These are phyloP conservation scores for Pseudonitzschia delicatissima DNA, from an alignment of 108 stramenopile genomes.

Conservation along the genomic window DNA sequence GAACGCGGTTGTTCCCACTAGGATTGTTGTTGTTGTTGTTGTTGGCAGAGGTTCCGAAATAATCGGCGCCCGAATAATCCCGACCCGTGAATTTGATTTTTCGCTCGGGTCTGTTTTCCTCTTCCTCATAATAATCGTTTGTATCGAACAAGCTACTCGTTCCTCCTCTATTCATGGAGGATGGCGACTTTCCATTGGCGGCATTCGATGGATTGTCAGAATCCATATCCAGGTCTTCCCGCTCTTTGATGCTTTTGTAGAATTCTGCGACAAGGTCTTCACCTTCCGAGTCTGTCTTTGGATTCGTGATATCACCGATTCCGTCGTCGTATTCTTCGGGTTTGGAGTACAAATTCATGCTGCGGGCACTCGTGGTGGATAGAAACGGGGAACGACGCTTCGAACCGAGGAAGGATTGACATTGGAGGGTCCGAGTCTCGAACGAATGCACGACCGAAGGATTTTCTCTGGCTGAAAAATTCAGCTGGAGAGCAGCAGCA, in stretches of 20 bases:
- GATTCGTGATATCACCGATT: not conserved
- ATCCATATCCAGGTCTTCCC: not conserved
- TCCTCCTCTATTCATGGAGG: not conserved
- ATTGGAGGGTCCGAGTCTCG: too few relatives aligned
- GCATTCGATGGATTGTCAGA: not conserved
- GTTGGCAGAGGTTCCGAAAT: not conserved
- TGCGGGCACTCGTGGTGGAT: too few relatives aligned
- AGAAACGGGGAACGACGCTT: too few relatives aligned
- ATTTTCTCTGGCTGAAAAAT: too few relatives aligned
- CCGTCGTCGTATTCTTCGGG: slow-evolving; percentile 2
- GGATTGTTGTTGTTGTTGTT: not conserved
- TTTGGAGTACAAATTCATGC: too few relatives aligned
- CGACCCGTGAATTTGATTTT: slow-evolving; percentile 1
- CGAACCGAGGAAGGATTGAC: too few relatives aligned
- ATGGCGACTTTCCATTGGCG: not conserved
- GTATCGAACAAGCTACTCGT: slow-evolving; percentile 1
- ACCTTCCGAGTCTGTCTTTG: not conserved
- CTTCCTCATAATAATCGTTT: not conserved
- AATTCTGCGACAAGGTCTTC: slow-evolving; percentile 1
- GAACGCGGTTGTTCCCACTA: not conserved
- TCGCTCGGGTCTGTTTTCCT: not conserved
- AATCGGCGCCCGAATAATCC: not conserved
- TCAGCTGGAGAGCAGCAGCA: too few relatives aligned
- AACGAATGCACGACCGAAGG: too few relatives aligned
- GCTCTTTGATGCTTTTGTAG: not conserved